Percentiles rank a stretch among this genome's conserved stretches.
These are phyloP conservation scores for Corallochytrium limacisporum DNA, from an alignment of 78 protist genomes.

Conservation along the genomic window DNA sequence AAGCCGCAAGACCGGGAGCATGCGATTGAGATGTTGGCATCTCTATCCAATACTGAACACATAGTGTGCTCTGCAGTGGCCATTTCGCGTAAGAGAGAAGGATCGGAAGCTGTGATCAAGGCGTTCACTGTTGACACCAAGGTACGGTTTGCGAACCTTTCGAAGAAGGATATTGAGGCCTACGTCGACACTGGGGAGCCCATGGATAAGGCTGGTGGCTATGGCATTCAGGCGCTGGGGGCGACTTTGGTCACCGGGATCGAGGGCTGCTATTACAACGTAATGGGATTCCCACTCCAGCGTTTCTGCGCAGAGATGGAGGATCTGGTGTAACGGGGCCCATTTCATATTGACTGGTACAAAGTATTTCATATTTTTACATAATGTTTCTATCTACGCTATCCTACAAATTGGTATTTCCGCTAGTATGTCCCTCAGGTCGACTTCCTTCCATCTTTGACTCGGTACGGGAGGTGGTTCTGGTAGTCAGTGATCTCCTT, in stretches of 20 bases:
- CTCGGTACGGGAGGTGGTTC: too few relatives aligned
- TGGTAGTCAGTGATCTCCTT: too few relatives aligned
- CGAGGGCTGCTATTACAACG: slow-evolving; percentile 27
- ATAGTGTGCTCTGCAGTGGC: neutral
- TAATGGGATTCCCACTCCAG: slow-evolving; percentile 28
- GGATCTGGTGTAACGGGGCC: too few relatives aligned
- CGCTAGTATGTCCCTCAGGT: too few relatives aligned
- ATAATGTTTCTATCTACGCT: too few relatives aligned
- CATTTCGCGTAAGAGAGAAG: neutral
- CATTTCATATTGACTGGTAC: too few relatives aligned
- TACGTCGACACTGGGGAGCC: slow-evolving; percentile 34
- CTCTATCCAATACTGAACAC: neutral
- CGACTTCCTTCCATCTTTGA: too few relatives aligned
- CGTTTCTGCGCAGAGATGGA: neutral
- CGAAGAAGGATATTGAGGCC: neutral
- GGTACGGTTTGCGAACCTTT: slow-evolving; percentile 8
- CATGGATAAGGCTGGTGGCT: slow-evolving; percentile 42
- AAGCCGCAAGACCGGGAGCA: neutral
- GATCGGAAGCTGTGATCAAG: too few relatives aligned
- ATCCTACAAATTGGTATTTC: too few relatives aligned
- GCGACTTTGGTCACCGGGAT: slow-evolving; percentile 11
- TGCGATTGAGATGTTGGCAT: neutral
- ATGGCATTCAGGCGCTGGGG: slow-evolving; percentile 38
- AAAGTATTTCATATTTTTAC: too few relatives aligned
- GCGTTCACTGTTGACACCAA: neutral